A percentile compares a stretch with the other conserved stretches of the same genome.
Conservation (phyloP, 306 rosid genomes). For the Trifolium repens region DNA sequence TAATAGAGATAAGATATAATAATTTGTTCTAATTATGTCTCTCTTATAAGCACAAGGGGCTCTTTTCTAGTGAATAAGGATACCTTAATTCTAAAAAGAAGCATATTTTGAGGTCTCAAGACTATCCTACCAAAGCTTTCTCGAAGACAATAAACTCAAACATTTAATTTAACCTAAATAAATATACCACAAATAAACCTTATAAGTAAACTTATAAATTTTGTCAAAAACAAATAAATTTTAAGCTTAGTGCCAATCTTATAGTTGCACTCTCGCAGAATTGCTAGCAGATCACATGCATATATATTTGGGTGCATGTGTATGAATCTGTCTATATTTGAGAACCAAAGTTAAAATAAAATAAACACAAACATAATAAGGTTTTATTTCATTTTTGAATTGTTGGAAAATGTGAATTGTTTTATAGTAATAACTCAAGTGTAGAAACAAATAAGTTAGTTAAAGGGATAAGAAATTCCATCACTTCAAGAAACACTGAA, state of each 20-base stretch:
- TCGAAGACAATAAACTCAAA: no score
- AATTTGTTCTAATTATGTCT: no score
- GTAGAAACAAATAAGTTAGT: constrained; percentile 58
- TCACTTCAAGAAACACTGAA: constrained; percentile 85
- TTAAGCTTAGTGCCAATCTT: neutral
- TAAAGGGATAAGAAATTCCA: constrained; percentile 63
- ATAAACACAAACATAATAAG: neutral
- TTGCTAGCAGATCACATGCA: neutral
- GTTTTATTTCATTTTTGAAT: neutral
- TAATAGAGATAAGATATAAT: no score
- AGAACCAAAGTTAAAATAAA: neutral
- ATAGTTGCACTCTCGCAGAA: neutral
- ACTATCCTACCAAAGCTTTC: no score
- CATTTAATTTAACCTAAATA: no score
- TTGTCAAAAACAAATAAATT: no score
- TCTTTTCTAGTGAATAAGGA: no score
- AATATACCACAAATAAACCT: no score
- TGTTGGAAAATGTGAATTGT: constrained; percentile 55
- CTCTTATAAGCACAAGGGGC: no score
- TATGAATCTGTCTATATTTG: neutral
- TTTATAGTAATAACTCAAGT: constrained; percentile 35
- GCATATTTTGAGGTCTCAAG: no score
- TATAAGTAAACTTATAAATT: no score
- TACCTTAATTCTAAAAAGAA: no score
- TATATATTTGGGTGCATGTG: neutral